A percentile compares a stretch with the other conserved stretches of the same genome.
Evolutionary conservation across 2,329 filamentous ascomycete genomes (phyloP).

Genomic region (Paradendryphiella salina): DNA sequence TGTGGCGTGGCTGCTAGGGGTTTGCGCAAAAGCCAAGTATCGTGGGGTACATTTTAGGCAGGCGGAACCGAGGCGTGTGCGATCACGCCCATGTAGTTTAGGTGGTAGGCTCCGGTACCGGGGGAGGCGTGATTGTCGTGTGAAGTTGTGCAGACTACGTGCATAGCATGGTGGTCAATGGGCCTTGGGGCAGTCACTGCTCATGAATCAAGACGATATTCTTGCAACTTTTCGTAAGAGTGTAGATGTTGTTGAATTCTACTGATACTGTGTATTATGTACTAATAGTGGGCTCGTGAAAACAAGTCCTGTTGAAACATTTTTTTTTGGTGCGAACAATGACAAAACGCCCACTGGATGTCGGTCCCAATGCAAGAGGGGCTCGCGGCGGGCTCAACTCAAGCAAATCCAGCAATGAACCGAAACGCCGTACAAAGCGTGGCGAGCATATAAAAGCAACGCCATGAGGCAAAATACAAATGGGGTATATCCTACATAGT

Average conservation of each 20-base stretch:
- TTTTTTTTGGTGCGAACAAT: background rate
- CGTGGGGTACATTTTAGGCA: too few relatives aligned
- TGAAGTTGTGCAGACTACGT: too few relatives aligned
- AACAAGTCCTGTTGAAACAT: background rate
- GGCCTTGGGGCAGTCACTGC: too few relatives aligned
- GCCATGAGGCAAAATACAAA: constrained; percentile 1
- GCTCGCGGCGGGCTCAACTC: constrained; percentile 19
- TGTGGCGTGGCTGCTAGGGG: too few relatives aligned
- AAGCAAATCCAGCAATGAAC: constrained; percentile 8
- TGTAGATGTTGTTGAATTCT: background rate
- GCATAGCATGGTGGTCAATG: too few relatives aligned
- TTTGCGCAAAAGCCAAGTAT: too few relatives aligned
- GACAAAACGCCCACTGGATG: constrained; percentile 8
- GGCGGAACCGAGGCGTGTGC: too few relatives aligned
- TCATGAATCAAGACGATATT: too few relatives aligned
- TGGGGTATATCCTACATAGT: constrained; percentile 36
- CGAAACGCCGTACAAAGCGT: constrained; percentile 13
- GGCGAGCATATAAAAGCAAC: constrained; percentile 11
- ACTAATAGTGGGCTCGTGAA: background rate
- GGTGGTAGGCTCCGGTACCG: too few relatives aligned
- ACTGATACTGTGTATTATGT: constrained; percentile 10
- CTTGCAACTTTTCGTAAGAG: background rate
- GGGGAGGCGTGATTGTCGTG: too few relatives aligned
- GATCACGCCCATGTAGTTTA: too few relatives aligned
- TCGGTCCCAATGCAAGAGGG: constrained; percentile 17